Evolutionary conservation across 2,329 filamentous ascomycete species (phyloP).

Genomic region (Hypomyces perniciosus): DNA sequence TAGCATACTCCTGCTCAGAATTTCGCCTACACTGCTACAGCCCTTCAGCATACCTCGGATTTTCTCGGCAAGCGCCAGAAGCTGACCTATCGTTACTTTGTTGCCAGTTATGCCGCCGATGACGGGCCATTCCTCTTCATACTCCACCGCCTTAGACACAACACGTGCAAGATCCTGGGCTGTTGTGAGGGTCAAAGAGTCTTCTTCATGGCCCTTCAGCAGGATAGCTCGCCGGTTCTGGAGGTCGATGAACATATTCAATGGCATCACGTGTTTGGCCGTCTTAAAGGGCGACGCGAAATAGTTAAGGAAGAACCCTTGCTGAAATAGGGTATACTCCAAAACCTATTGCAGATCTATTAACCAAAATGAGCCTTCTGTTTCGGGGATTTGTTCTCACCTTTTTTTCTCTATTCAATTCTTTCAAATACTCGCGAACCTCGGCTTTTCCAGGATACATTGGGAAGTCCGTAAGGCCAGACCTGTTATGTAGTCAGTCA

Average conservation of each 20-base stretch:
- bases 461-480: slow-evolving; percentile 45
- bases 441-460: slow-evolving; percentile 47
- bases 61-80: slow-evolving; percentile 33
- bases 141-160: slow-evolving; percentile 36
- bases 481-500: slow-evolving; percentile 20
- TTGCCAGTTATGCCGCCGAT: slow-evolving; percentile 36
- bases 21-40: neutral
- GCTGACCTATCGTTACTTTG: slow-evolving; percentile 25
- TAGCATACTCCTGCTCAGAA: neutral
- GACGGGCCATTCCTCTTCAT: slow-evolving; percentile 35
- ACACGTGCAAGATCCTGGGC: slow-evolving; percentile 36
- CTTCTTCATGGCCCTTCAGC: slow-evolving; percentile 35
- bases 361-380: too few relatives aligned
- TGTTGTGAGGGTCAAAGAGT: slow-evolving; percentile 36
- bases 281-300: slow-evolving; percentile 42
- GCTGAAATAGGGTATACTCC: slow-evolving; percentile 51
- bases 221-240: slow-evolving; percentile 34
- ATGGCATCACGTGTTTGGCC: slow-evolving; percentile 34
- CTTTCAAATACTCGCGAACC: slow-evolving; percentile 42
- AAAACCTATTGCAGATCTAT: slow-evolving; percentile 33
- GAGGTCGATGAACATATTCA: slow-evolving; percentile 33
- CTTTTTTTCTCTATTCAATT: slow-evolving; percentile 42
- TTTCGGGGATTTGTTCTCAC: slow-evolving; percentile 22
- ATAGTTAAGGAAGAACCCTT: slow-evolving; percentile 49
- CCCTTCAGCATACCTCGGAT: slow-evolving; percentile 33